phyloP scores from a whole-genome alignment of 768 basidiomycete genomes.

The Inosperma sp. region DNA sequence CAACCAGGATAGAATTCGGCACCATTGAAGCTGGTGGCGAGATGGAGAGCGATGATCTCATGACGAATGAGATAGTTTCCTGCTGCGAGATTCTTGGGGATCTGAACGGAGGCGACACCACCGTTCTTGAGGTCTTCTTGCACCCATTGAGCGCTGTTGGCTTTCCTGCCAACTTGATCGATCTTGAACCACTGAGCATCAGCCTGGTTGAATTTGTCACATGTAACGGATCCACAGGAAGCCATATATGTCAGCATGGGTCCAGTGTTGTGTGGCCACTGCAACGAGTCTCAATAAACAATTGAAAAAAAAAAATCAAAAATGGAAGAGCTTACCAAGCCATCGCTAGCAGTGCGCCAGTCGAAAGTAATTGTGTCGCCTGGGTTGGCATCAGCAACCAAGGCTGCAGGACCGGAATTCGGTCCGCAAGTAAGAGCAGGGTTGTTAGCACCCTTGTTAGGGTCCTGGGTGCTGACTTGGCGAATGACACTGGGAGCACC shows the following conservation, averaged over 20 bases:
- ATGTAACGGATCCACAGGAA: slow-evolving; percentile 50
- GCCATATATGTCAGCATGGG: slow-evolving; percentile 76
- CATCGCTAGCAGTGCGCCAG: slow-evolving; percentile 51
- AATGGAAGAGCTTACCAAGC: slow-evolving; percentile 26
- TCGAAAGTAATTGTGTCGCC: too few species aligned
- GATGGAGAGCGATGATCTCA: slow-evolving; percentile 76
- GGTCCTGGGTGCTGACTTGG: slow-evolving; percentile 33
- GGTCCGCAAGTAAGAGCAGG: slow-evolving; percentile 57
- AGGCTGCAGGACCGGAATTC: slow-evolving; percentile 43
- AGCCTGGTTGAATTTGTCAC: slow-evolving; percentile 55
- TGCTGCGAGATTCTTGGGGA: slow-evolving; percentile 51
- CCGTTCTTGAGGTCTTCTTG: slow-evolving; percentile 50
- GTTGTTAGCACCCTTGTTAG: slow-evolving; percentile 54
- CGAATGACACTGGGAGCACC: slow-evolving; percentile 35
- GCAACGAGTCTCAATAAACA: background rate
- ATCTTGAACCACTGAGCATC: slow-evolving; percentile 75
- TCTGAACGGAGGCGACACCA: slow-evolving; percentile 33
- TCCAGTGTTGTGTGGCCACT: slow-evolving; percentile 56
- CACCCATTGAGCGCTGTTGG: slow-evolving; percentile 40
- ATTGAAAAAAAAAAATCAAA: background rate
- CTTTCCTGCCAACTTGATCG: slow-evolving; percentile 44
- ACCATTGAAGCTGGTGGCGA: slow-evolving; percentile 50
- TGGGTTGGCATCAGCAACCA: slow-evolving; percentile 55
- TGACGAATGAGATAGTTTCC: slow-evolving; percentile 76
- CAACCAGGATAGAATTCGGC: slow-evolving; percentile 83